Evolutionary conservation across 768 basidiomycete genomes (phyloP).

Genomic region (Symmetrospora coprosmae): DNA sequence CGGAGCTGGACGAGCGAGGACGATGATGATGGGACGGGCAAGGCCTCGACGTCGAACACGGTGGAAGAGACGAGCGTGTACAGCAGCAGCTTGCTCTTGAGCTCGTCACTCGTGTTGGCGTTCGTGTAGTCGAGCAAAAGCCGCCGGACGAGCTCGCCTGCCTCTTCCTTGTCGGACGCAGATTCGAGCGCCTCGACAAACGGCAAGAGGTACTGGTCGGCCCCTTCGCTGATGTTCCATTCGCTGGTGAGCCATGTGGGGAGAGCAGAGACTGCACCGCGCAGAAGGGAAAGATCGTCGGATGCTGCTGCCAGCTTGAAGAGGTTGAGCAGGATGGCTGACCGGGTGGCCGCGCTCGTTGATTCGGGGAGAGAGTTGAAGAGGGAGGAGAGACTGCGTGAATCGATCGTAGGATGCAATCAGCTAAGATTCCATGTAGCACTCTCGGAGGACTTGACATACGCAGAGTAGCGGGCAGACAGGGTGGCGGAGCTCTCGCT

Average conservation of each 20-base stretch:
- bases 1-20: background rate
- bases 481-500: background rate
- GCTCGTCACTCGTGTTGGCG: slow-evolving; percentile 1
- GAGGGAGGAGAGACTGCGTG: slow-evolving; percentile 12
- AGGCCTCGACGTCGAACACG: background rate
- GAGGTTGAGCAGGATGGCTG: slow-evolving; percentile 7
- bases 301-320: slow-evolving; percentile 2
- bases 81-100: slow-evolving; percentile 8
- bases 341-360: background rate
- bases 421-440: too few species aligned
- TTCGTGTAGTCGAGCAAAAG: background rate
- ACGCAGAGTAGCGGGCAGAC: slow-evolving; percentile 18
- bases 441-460: background rate
- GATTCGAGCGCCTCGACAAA: background rate
- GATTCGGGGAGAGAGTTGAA: slow-evolving; percentile 14
- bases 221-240: slow-evolving; percentile 5
- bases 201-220: background rate
- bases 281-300: slow-evolving; percentile 6
- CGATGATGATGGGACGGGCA: background rate
- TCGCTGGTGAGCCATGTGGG: slow-evolving; percentile 9
- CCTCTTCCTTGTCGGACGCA: background rate
- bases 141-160: background rate
- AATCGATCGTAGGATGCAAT: background rate
- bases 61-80: background rate
- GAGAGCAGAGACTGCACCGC: background rate